Evolutionary conservation across 352 stramenopile species (phyloP).

Genomic region (Pythium apleroticum): DNA sequence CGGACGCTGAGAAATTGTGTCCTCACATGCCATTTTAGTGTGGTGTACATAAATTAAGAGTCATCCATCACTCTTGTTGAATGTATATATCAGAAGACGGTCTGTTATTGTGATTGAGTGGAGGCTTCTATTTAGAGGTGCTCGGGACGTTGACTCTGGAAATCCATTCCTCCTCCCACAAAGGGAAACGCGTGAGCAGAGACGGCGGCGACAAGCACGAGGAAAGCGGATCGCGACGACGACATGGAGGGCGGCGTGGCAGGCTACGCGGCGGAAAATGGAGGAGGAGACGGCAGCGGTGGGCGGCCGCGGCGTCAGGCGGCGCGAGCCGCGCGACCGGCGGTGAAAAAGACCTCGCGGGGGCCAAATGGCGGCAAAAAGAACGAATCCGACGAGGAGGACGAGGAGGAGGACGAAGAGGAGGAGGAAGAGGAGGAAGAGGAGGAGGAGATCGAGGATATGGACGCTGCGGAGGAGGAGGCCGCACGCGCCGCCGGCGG

Average conservation of each 20-base stretch:
- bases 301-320: constrained; percentile 36
- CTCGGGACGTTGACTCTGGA: too few relatives aligned
- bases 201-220: neutral
- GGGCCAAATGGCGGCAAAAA: constrained; percentile 49
- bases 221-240: neutral
- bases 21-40: neutral
- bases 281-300: constrained; percentile 1
- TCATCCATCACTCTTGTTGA: neutral
- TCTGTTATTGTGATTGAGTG: neutral
- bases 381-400: constrained; percentile 44
- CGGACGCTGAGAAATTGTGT: too few relatives aligned
- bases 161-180: too few relatives aligned
- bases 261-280: neutral
- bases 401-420: constrained; percentile 33
- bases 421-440: constrained; percentile 29
- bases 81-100: neutral
- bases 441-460: constrained; percentile 31
- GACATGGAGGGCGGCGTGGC: constrained; percentile 1
- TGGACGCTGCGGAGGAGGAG: constrained; percentile 25
- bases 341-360: constrained; percentile 35
- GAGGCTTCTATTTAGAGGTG: constrained; percentile 2
- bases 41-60: neutral
- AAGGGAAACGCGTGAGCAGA: constrained; percentile 13
- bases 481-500: neutral
- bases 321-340: constrained; percentile 42